These are phyloP conservation scores for Colletotrichum incanum DNA, from an alignment of 2,329 filamentous ascomycete genomes.

Conservation along the genomic window DNA sequence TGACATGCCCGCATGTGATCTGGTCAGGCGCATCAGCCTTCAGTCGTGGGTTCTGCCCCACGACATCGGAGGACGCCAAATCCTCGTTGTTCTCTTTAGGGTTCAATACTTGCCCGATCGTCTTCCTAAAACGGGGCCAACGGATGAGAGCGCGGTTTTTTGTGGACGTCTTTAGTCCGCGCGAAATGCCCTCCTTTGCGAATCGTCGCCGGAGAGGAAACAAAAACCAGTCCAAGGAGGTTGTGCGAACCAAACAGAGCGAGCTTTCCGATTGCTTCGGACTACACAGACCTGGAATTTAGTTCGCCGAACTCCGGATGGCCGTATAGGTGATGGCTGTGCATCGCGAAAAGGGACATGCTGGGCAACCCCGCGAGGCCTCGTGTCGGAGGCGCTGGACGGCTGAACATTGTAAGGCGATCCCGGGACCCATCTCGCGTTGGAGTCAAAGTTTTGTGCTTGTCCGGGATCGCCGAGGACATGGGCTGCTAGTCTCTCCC, in stretches of 20 bases:
- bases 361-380: constrained; percentile 13
- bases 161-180: constrained; percentile 96
- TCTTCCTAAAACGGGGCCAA: constrained; percentile 52
- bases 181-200: constrained; percentile 75
- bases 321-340: constrained; percentile 47
- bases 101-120: constrained; percentile 62
- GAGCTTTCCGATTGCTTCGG: constrained; percentile 58
- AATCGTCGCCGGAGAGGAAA: constrained; percentile 76
- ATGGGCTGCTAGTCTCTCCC: constrained; percentile 2
- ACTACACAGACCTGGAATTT: constrained; percentile 39
- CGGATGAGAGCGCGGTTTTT: constrained; percentile 85
- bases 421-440: constrained; percentile 88
- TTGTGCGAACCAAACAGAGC: constrained; percentile 87
- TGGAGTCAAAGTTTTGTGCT: constrained; percentile 95
- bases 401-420: constrained; percentile 47
- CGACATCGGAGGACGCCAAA: constrained; percentile 66
- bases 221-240: constrained; percentile 96
- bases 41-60: constrained; percentile 60
- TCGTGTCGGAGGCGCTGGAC: constrained; percentile 2
- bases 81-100: constrained; percentile 50
- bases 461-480: constrained; percentile 72
- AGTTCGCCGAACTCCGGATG: constrained; percentile 50
- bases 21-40: constrained; percentile 73
- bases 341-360: constrained; percentile 30
- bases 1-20: constrained; percentile 65